Base-by-base conservation (phyloP, 2,329 filamentous ascomycete genomes). In the Fusarium subglutinans region DNA sequence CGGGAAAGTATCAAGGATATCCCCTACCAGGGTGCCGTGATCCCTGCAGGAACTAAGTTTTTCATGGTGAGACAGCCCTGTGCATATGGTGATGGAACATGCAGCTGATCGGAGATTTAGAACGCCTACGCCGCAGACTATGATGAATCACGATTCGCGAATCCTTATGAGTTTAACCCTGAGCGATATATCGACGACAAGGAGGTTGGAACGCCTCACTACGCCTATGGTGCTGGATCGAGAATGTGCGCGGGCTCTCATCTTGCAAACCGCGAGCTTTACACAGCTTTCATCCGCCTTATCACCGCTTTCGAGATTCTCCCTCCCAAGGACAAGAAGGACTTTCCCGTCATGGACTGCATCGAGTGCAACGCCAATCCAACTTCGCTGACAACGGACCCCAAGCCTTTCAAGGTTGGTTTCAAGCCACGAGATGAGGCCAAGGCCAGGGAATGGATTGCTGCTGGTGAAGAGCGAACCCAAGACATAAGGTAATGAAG, bases 81-180 rank as follows among this genome's bases (percentile, higher is more conserved):
- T 6, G 37, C 26, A 38, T 30, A 40, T 48, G 10, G 15, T 12
- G 3, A n/a, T 35, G 17, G 26, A 51, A 35, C 14, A 41, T 40
- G 20, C 22, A 33, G 18, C 45, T 66, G 40, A 64, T 47, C 44
- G 35, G 33, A 24, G 20, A 35, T 26, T n/a, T 28, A 89, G 88
- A 95, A 92, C 77, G 91, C 92, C 15, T 94, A 92, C 81, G 92
- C 91, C 2, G 93, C 92, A 33, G 88, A 95, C 81, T 94, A 93
- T 80, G 93, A 95, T 78, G 85, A 87, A 10, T 81, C 83, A 1
- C 92, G 94, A 79, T 95, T 94, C 84, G 88, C 90, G 71, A 80
- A 89, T 35, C 89, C 93, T 0, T 71, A 86, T 35, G 82, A 84
- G 12, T 94, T 95, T 80, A 84, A 90, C n/a, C 91, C 92, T 0